Conservation (phyloP, 1,139 yeast genomes). For the Saccharomyces hybrid region DNA sequence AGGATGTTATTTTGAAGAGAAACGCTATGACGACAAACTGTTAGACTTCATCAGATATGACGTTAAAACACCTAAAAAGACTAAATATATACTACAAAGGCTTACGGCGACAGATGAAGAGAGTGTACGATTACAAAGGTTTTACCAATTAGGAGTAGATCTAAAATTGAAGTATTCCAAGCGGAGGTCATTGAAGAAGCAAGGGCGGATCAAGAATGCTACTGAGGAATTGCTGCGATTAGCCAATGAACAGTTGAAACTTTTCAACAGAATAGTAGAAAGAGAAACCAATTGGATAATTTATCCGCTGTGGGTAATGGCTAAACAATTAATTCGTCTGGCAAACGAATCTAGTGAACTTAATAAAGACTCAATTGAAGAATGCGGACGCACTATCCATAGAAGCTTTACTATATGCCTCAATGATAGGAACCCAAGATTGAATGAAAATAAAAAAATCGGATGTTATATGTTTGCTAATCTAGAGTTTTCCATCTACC, state of each 20-base stretch:
- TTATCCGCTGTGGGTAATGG: conserved; percentile 46
- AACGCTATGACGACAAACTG: conserved; percentile 12
- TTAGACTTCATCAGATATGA: conserved; percentile 15
- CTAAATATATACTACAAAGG: not conserved
- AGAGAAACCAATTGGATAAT: conserved; percentile 61
- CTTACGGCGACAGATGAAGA: not conserved
- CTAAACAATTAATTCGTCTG: conserved; percentile 41
- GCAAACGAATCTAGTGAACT: conserved; percentile 25
- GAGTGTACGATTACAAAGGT: not conserved
- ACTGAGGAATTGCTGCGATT: conserved; percentile 4
- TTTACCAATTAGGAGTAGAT: conserved; percentile 1
- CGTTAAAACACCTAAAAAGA: conserved; percentile 2
- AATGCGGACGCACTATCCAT: conserved; percentile 58
- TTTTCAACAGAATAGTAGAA: conserved; percentile 56
- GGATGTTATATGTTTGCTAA: conserved; percentile 73
- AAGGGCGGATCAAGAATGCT: conserved; percentile 3
- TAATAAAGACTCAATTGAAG: conserved; percentile 36
- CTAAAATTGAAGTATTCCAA: not conserved
- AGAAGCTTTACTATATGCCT: conserved; percentile 70
- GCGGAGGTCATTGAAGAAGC: conserved; percentile 3
- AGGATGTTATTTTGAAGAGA: conserved; percentile 15
- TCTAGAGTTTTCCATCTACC: conserved; percentile 64
- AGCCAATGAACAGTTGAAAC: conserved; percentile 29
- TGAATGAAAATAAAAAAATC: conserved; percentile 44
- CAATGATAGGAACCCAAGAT: conserved; percentile 62